phyloP scores from a whole-genome alignment of 2,329 filamentous ascomycete genomes.

The Neopestalotiopsis clavispora region DNA sequence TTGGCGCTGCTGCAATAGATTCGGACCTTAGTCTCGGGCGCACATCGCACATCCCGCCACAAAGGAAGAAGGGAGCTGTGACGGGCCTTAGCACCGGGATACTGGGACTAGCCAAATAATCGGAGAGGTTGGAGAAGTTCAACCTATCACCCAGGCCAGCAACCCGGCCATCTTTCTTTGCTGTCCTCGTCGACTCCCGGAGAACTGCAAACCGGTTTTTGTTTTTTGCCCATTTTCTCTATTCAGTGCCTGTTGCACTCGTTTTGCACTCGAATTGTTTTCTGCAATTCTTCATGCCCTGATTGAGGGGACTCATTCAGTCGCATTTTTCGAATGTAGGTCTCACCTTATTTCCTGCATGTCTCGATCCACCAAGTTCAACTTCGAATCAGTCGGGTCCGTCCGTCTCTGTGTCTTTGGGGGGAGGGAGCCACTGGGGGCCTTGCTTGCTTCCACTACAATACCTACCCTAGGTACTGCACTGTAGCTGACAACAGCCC shows the following conservation, averaged over 20 bases:
- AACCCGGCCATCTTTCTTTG: conserved; percentile 3
- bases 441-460: background rate
- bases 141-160: background rate
- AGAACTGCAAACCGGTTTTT: conserved; percentile 21
- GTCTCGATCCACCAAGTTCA: conserved; percentile 10
- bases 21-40: background rate
- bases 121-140: conserved; percentile 13
- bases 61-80: background rate
- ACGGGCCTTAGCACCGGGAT: conserved; percentile 4
- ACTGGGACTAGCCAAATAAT: conserved; percentile 12
- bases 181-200: conserved; percentile 6
- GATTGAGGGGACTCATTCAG: background rate
- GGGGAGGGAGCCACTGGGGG: background rate
- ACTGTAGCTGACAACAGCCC: background rate
- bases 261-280: background rate
- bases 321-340: conserved; percentile 15
- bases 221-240: conserved; percentile 8
- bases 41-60: conserved; percentile 19
- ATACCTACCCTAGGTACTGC: background rate
- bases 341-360: conserved; percentile 3
- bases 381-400: conserved; percentile 4
- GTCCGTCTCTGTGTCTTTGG: background rate
- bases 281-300: background rate
- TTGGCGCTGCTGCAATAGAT: conserved; percentile 19
- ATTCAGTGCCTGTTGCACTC: conserved; percentile 6